phyloP scores from a whole-genome alignment of 2,329 filamentous ascomycete species.

The Aspergillus ochraceoroseus region DNA sequence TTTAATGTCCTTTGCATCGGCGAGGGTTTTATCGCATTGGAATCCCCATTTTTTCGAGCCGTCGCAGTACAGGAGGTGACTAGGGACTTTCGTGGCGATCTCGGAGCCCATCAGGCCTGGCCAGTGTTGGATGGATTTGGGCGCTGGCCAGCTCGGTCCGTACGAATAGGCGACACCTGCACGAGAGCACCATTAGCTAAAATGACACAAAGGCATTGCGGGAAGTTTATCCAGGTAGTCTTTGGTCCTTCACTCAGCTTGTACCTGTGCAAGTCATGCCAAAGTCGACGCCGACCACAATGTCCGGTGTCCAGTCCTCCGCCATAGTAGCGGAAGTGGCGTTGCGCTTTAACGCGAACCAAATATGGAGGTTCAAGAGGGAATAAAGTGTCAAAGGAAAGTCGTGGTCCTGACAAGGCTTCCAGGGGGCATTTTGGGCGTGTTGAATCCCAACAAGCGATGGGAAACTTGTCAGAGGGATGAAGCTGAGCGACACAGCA shows the following conservation, averaged over 20 bases:
- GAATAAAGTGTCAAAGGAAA: not conserved
- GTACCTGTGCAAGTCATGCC: conserved; percentile 30
- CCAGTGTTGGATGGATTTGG: conserved; percentile 36
- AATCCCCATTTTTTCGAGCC: conserved; percentile 33
- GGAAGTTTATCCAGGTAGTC: too few relatives aligned
- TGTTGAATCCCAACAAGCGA: not conserved
- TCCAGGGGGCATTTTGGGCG: not conserved
- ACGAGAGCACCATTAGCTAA: not conserved
- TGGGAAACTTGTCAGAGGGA: too few relatives aligned
- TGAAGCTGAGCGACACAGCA: too few relatives aligned
- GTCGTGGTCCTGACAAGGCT: not conserved
- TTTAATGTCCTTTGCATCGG: conserved; percentile 24
- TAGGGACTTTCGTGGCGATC: conserved; percentile 35
- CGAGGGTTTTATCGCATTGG: conserved; percentile 30
- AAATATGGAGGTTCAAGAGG: not conserved
- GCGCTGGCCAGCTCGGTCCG: conserved; percentile 32
- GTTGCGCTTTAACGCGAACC: not conserved
- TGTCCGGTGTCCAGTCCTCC: conserved; percentile 24
- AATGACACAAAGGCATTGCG: too few relatives aligned
- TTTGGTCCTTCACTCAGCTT: too few relatives aligned
- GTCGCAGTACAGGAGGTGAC: conserved; percentile 26
- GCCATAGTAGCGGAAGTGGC: not conserved
- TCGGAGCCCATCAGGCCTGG: conserved; percentile 29
- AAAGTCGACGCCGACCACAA: conserved; percentile 28
- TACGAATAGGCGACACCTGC: conserved; percentile 36